Conservation (phyloP, 139 green algal genomes). For the Chlamydomonas sp. region DNA sequence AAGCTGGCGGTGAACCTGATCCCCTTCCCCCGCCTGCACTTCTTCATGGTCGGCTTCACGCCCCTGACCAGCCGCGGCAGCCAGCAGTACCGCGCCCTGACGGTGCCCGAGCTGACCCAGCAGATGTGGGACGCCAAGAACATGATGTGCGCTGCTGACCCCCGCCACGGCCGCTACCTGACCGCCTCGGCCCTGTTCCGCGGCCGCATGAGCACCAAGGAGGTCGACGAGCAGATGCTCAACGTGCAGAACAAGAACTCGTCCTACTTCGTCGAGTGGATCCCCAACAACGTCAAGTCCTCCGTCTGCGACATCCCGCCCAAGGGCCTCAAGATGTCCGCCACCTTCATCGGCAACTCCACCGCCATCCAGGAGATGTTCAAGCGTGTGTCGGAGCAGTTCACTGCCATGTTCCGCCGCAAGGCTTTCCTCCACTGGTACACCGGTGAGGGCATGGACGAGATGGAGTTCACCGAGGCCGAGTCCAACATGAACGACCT, state of each 20-base stretch:
- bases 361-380: slow-evolving; percentile 96
- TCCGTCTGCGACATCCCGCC: slow-evolving; percentile 96
- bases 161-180: slow-evolving; percentile 94
- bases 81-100: slow-evolving; percentile 93
- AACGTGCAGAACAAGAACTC: slow-evolving; percentile 98
- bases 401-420: slow-evolving; percentile 97
- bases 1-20: slow-evolving; percentile 96
- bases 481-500: slow-evolving; percentile 88
- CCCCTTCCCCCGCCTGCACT: slow-evolving; percentile 96
- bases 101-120: slow-evolving; percentile 92
- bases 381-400: slow-evolving; percentile 95
- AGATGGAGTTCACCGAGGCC: slow-evolving; percentile 99
- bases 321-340: slow-evolving; percentile 95
- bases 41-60: slow-evolving; percentile 98
- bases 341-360: slow-evolving; percentile 97
- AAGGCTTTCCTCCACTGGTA: slow-evolving; percentile 99
- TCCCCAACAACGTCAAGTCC: slow-evolving; percentile 99
- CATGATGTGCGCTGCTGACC: slow-evolving; percentile 98
- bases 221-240: slow-evolving; percentile 97
- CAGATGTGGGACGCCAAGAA: slow-evolving; percentile 99
- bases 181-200: slow-evolving; percentile 91
- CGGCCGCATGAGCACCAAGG: slow-evolving; percentile 90
- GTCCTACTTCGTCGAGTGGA: slow-evolving; percentile 99
- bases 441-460: slow-evolving; percentile 98
- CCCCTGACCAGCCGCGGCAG: slow-evolving; percentile 91